These are phyloP conservation scores for Fusarium fracticaudum DNA, from an alignment of 2,329 filamentous ascomycete genomes.

Conservation along the genomic window DNA sequence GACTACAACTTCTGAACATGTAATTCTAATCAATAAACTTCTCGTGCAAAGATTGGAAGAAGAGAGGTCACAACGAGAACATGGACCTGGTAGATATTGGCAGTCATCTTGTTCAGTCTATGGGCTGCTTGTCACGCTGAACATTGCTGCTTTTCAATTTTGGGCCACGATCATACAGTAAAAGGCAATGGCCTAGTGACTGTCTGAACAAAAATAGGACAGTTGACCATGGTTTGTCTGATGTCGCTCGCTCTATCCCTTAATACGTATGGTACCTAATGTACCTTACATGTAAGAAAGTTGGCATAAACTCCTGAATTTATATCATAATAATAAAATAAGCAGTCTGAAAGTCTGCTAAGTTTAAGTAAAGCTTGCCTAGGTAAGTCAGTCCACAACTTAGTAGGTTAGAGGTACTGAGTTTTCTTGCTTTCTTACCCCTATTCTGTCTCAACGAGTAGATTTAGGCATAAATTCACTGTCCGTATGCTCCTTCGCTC, in stretches of 20 bases:
- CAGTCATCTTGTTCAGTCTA: not conserved
- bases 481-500: no score
- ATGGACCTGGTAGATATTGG: not conserved
- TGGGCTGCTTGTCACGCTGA: not conserved
- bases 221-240: not conserved
- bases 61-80: fast-evolving
- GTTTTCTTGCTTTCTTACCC: no score
- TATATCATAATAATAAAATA: no score
- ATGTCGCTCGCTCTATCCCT: not conserved
- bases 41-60: fast-evolving
- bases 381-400: no score
- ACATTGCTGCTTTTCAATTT: not conserved
- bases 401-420: no score
- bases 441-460: no score
- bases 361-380: no score
- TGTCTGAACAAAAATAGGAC: not conserved
- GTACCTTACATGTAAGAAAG: no score
- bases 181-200: not conserved
- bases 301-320: no score
- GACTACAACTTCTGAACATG: not conserved
- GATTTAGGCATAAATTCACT: no score
- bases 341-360: no score
- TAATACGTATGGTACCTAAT: not conserved
- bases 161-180: not conserved
- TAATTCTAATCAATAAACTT: not conserved